Evolutionary conservation across 2,329 filamentous ascomycete genomes (phyloP).

Genomic region (Talaromyces pinophilus): DNA sequence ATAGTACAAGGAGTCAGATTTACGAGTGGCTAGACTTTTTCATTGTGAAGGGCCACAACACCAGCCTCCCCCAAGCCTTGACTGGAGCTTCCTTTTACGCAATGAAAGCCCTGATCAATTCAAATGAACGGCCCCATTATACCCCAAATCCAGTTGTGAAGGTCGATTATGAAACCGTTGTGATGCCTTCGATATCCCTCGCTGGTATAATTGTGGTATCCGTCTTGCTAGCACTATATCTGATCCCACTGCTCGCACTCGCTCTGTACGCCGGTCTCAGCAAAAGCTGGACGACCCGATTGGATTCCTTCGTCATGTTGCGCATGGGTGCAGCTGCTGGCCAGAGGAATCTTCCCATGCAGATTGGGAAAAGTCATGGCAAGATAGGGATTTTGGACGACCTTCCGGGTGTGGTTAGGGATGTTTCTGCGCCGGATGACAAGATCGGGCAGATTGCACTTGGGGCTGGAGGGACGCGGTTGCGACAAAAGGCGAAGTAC

Average conservation of each 20-base stretch:
- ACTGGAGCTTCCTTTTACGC: neutral
- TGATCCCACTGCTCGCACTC: neutral
- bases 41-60: neutral
- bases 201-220: neutral
- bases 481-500: neutral
- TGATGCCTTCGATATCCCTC: neutral
- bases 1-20: neutral
- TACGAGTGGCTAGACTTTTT: neutral
- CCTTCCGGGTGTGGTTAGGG: neutral
- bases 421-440: neutral
- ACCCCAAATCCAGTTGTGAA: neutral
- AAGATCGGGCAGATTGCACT: slow-evolving; percentile 16
- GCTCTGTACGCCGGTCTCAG: neutral
- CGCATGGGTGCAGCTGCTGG: slow-evolving; percentile 17
- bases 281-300: slow-evolving; percentile 3
- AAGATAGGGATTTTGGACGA: neutral
- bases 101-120: neutral
- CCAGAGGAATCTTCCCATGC: slow-evolving; percentile 11
- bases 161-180: neutral
- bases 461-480: slow-evolving; percentile 9
- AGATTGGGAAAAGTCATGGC: neutral
- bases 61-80: neutral
- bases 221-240: neutral
- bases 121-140: neutral
- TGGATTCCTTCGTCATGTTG: slow-evolving; percentile 17